Evolutionary conservation across 768 basidiomycete genomes (phyloP), one percentile per base, ranked within the genome.

Genomic region (Boletus subcaerulescens): DNA sequence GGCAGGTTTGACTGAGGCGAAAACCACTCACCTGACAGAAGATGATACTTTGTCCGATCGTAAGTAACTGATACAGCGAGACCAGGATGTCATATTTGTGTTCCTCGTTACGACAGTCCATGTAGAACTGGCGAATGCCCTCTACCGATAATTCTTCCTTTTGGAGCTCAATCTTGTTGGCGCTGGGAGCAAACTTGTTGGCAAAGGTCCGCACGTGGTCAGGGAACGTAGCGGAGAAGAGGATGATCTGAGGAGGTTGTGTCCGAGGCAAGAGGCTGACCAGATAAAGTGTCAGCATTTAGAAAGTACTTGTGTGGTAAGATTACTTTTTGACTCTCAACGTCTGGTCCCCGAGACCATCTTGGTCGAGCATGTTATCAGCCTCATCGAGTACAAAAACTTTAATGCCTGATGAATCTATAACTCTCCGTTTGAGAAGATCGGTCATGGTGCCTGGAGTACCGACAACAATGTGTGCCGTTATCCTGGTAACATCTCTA

Each of bases 211-310:
- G 89, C 58, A 98, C 96, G 57, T 89, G 81, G 66, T 96, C 93
- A 20, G 93, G 91, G 81, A 98, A 99, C 6, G 97, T 99, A 29
- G 97, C 97, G 1, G 96, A 98, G 79, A 99, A 99, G 48, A 98
- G 86, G 55, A 98, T 86, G 60, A 93, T 93, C 68, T 98, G 97
- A 22, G 83, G 76, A 22, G 81, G 75, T 56, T 74, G 76, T 29
- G 73, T 45, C 17, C 79, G 77, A 20, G 83, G 82, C 24, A 87
- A 79, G 71, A 84, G 76, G 67, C 87, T 89, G 13, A 35, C 3
- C 20, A 32, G 8, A 38, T 12, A 31, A 29, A 20, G n/a, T 1
- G 42, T 72, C 45, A 72, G 59, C 31, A 38, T 20, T 18, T 17
- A n/a, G 20, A 43, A 46, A 39, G 24, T 15, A 24, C 43, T 36